Base-by-base conservation (phyloP, 345 rosid species). In the Aquilaria sinensis region DNA sequence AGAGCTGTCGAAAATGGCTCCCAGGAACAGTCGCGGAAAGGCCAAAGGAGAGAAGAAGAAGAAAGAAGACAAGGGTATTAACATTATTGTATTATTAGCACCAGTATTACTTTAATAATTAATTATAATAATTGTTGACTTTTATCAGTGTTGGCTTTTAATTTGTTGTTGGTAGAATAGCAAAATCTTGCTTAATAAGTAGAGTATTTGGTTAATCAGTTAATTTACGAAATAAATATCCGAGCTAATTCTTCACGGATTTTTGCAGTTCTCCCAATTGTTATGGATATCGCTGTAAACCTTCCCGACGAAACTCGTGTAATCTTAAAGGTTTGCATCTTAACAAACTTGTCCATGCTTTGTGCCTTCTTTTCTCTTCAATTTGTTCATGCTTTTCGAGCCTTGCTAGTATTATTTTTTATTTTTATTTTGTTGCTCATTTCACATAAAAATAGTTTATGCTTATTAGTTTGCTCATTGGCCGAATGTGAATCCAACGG, bases 11-110 rank as follows among this genome's bases (percentile, higher is more conserved):
- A 79, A 70, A 83, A 94, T 94, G 99, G 95, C 97, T 37, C 98
- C 98, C 11, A 86, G 81, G 82, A 90, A 86, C 96, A 88, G 73
- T 70, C 90, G 96, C 46, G 43, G 96, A 53, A 94, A 90, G 76
- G 75, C 92, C 33, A 94, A 82, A 70, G 92, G 89, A 63, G 99
- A 94, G 14, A 94, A 88, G 93, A 94, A 86, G 91, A 94, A 94
- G 83, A 94, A 90, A 66, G 99, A 88, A 65, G 99, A 94, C 66
- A 94, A 90, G 74, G 88, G 99, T 90, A 80, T 31, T 3, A 10
- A 3, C 50, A 48, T 7, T 31, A 23, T 23, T 23, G 23, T 23
- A 23, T 23, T 23, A 23, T 23, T 23, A 23, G 23, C 23, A 23
- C 23, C 23, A 23, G 23, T 23, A 23, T 23, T 23, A 23, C 23